phyloP scores from a whole-genome alignment of 176 grass and related monocot species.

The Triticum timopheevii region DNA sequence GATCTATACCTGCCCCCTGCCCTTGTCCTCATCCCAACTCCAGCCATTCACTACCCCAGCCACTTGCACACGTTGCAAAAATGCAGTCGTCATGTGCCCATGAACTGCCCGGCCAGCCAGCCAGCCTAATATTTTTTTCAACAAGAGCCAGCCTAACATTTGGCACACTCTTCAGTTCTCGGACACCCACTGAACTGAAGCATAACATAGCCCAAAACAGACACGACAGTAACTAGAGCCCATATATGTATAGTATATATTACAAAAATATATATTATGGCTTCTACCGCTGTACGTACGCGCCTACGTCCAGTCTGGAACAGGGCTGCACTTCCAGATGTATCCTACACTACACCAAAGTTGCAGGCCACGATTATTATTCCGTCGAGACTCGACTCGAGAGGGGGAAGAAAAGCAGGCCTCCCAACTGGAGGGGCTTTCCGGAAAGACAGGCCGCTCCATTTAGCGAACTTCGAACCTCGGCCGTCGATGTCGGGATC shows the following conservation, averaged over 20 bases:
- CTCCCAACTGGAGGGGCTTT: not conserved
- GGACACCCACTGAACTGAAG: not conserved
- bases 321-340: constrained; percentile 1
- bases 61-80: not conserved
- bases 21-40: not conserved
- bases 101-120: not conserved
- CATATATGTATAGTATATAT: not conserved
- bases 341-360: constrained; percentile 7
- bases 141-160: not conserved
- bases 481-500: not conserved
- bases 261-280: too few relatives aligned
- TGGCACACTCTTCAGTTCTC: not conserved
- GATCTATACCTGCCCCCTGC: not conserved
- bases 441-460: not conserved
- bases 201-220: not conserved
- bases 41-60: constrained; percentile 19
- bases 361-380: not conserved
- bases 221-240: not conserved
- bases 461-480: not conserved
- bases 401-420: constrained; percentile 10
- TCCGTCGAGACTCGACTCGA: not conserved
- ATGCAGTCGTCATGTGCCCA: not conserved
- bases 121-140: not conserved
- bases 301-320: not conserved
- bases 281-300: not conserved